phyloP scores from a whole-genome alignment of 2,329 filamentous ascomycete genomes.

The Cordyceps tenuipes region DNA sequence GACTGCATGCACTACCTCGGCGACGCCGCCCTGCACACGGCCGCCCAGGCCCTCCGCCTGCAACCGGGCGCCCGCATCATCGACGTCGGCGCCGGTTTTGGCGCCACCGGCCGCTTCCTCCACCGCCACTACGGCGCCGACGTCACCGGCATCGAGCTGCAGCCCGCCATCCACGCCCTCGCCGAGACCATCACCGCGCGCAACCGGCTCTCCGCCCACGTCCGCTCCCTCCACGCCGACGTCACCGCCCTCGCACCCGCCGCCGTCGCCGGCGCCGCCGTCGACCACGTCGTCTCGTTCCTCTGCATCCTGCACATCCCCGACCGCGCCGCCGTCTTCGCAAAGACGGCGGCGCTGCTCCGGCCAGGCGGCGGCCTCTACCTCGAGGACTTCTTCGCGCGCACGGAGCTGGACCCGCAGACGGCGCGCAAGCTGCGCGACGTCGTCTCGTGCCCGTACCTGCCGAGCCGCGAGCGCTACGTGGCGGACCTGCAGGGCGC shows the following conservation, averaged over 20 bases:
- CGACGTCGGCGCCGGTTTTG: constrained; percentile 18
- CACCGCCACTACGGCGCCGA: constrained; percentile 11
- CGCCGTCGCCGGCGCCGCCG: not conserved
- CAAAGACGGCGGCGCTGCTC: constrained; percentile 12
- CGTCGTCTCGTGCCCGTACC: constrained; percentile 14
- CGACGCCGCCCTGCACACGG: constrained; percentile 15
- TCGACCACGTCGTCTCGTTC: constrained; percentile 17
- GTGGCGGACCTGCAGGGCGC: constrained; percentile 13
- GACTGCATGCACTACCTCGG: constrained; percentile 20
- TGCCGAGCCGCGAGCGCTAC: constrained; percentile 14
- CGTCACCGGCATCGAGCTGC: constrained; percentile 16
- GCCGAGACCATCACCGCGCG: constrained; percentile 15
- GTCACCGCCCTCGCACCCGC: constrained; percentile 13
- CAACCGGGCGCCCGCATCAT: constrained; percentile 13
- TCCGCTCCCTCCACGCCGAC: constrained; percentile 14
- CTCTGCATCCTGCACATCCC: constrained; percentile 18
- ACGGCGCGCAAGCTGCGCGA: constrained; percentile 8
- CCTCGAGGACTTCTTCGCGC: constrained; percentile 18
- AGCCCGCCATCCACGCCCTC: constrained; percentile 16
- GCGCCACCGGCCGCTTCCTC: constrained; percentile 18
- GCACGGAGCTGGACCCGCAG: not conserved
- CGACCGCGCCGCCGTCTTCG: constrained; percentile 13
- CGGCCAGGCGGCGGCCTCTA: constrained; percentile 14
- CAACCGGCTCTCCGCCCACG: constrained; percentile 6
- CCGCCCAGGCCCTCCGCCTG: constrained; percentile 13